Evolutionary conservation across 2,329 filamentous ascomycete genomes (phyloP).

Genomic region (Microsporum ferrugineum): DNA sequence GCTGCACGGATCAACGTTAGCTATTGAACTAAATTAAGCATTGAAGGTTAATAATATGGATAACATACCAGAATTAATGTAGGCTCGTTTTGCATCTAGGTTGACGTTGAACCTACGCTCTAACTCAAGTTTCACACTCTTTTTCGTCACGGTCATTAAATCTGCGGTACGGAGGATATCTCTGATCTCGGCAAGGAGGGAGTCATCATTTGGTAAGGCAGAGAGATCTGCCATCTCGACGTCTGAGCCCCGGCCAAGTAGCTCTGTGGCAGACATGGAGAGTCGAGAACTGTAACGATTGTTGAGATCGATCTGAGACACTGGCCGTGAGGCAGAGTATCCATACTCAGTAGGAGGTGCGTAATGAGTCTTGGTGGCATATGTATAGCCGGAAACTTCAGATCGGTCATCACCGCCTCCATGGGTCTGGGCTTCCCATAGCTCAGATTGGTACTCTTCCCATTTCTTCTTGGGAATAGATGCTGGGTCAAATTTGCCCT

Average conservation of each 20-base stretch:
- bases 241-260: slow-evolving; percentile 44
- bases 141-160: slow-evolving; percentile 97
- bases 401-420: slow-evolving; percentile 64
- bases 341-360: slow-evolving; percentile 60
- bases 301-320: slow-evolving; percentile 48
- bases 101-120: slow-evolving; percentile 81
- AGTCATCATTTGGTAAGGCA: slow-evolving; percentile 75
- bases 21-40: neutral
- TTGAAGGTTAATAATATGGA: neutral
- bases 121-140: slow-evolving; percentile 87
- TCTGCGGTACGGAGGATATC: slow-evolving; percentile 87
- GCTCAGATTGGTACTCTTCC: slow-evolving; percentile 96
- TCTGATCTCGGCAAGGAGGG: slow-evolving; percentile 81
- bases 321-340: slow-evolving; percentile 49
- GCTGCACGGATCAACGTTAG: slow-evolving; percentile 33
- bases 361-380: slow-evolving; percentile 69
- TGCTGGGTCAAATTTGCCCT: slow-evolving; percentile 91
- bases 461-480: slow-evolving; percentile 96
- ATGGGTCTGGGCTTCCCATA: slow-evolving; percentile 92
- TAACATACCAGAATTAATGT: slow-evolving; percentile 80
- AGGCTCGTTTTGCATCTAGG: slow-evolving; percentile 77
- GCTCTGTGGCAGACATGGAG: slow-evolving; percentile 64
- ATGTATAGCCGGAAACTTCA: slow-evolving; percentile 86
- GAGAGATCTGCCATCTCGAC: slow-evolving; percentile 65
- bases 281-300: slow-evolving; percentile 53